Base-by-base conservation (phyloP, 805 yeast genomes). In the Metschnikowia similis region DNA sequence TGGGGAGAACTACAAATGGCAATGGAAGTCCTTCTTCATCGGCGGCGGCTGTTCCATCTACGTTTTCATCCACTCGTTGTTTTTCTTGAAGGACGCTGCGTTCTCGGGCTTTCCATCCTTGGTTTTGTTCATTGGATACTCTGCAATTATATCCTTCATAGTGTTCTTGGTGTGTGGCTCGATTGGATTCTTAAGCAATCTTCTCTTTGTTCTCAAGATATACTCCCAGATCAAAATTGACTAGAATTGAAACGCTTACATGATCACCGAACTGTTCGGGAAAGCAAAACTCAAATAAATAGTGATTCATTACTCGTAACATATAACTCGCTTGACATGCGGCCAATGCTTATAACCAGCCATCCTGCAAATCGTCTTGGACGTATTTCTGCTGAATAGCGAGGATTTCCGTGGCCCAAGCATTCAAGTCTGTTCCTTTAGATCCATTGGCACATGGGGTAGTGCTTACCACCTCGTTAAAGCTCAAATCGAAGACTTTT, bases 1-100 rank as follows among this genome's bases (percentile, higher is more conserved):
- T 64, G 74, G 89, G 45, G 99, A 94, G 66, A 89, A 94, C 67
- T 91, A 95, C 75, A 83, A 84, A 67, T 94, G 99, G 99, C 97
- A 92, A 65, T 94, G 99, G 99, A 83, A 91, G 67, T 82, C 96
- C 3, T 70, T 88, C 59, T 81, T 86, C 61, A 80, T 89, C 52
- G 88, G 96, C 28, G 97, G 96, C 39, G 95, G 97, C 31, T 85
- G 96, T 65, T 79, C 96, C 0, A 58, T 85, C 48, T 94, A 92
- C 66, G 85, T 91, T 38, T 89, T 90, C 69, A 57, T 89, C 44
- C 96, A 94, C 68, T 84, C 97, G 2, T 71, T 90, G 51, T 52
- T 56, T 13, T 72, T 86, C 56, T 78, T 92, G 61, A 79, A 89
- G 26, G 84, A 87, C 52, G 77, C 76, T 52, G 62, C 59, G 21